Base-by-base conservation (phyloP, 257 asterid genomes). In the Jacaranda mimosifolia region DNA sequence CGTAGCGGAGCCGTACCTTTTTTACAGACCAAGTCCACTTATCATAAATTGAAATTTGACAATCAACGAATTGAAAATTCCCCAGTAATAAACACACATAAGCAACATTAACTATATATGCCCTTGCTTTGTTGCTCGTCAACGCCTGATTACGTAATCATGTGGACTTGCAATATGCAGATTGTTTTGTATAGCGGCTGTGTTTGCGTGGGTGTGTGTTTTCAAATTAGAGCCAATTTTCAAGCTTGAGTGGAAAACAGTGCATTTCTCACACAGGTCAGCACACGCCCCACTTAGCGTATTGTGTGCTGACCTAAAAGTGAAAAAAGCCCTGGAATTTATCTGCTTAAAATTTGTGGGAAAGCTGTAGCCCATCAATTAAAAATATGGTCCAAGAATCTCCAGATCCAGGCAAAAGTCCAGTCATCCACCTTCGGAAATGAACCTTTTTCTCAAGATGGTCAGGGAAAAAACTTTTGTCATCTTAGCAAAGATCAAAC, bases 1-100 rank as follows among this genome's bases (percentile, higher is more conserved):
- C 84, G 84, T 80, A 80, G 63, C n/a, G 11, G 45, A 62, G 32
- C 84, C 84, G 75, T 76, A 80, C 84, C 4, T 80, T 74, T 70
- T 26, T 62, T 10, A 19, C 36, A 57, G 64, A 55, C 81, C 19
- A 6, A 75, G 56, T 69, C 81, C 59, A 75, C 77, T 80, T 80
- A 52, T 80, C 81, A 80, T 70, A 52, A 74, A 68, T 74, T 80
- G 72, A 57, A 73, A 42, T 67, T 67, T 74, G 76, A 79, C 63
- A 67, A 66, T 63, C 55, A 56, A 17, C 8, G 4, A 48, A 14
- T 17, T 45, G 45, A 67, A 64, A 66, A 77, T 68, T 35, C 75
- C 45, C 52, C 70, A 39, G 1, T 75, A 42, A 42, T 9, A 42
- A 5, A 9, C 39, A 38, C 26, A 45, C 39, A 19, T 26, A 9